These are phyloP conservation scores for Mycena albidolilacea DNA, from an alignment of 768 basidiomycete species.

Conservation along the genomic window DNA sequence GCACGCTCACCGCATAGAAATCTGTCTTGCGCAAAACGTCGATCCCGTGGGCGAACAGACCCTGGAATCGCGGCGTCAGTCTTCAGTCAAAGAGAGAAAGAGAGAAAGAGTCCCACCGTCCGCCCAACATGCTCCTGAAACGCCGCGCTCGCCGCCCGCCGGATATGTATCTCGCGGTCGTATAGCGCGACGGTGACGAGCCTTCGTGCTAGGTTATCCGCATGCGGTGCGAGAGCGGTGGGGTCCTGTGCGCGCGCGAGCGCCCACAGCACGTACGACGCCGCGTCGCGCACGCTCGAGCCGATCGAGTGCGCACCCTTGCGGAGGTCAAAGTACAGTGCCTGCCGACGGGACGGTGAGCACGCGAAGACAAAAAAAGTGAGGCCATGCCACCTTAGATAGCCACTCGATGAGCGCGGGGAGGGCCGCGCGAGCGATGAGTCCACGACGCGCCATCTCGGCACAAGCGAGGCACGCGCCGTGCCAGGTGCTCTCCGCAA, in stretches of 20 bases:
- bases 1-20: constrained; percentile 93
- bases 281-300: constrained; percentile 94
- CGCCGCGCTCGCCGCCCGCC: constrained; percentile 96
- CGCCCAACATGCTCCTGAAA: constrained; percentile 98
- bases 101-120: constrained; percentile 69
- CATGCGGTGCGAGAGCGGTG: constrained; percentile 70
- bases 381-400: constrained; percentile 69
- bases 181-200: constrained; percentile 88
- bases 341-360: constrained; percentile 60
- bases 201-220: constrained; percentile 73
- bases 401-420: constrained; percentile 82
- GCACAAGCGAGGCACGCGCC: constrained; percentile 94
- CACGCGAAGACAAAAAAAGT: constrained; percentile 1
- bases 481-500: constrained; percentile 94
- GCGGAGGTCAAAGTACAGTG: constrained; percentile 91
- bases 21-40: constrained; percentile 93
- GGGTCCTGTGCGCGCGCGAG: constrained; percentile 84
- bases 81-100: not conserved
- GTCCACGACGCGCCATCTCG: constrained; percentile 89
- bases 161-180: constrained; percentile 95
- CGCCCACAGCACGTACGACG: constrained; percentile 96
- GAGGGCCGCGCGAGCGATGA: constrained; percentile 73
- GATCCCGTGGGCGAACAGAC: constrained; percentile 93
- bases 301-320: constrained; percentile 96
- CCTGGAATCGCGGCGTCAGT: constrained; percentile 59